phyloP scores from a whole-genome alignment of 208 protist genomes.

The Vickermania ingenoplastis region DNA sequence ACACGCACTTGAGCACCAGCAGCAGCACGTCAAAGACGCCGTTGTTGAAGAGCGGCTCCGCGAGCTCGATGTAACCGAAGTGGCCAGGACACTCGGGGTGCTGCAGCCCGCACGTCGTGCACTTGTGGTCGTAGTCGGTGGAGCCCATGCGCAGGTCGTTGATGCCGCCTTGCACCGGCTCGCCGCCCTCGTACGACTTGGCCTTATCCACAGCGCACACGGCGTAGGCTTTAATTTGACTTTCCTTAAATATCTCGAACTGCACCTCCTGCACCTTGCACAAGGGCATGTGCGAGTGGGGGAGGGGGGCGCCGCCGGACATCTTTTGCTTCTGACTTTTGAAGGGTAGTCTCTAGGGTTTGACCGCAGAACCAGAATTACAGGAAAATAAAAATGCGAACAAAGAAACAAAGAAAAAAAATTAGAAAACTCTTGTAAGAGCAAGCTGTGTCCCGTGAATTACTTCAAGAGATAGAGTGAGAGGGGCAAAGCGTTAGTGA shows the following conservation, averaged over 20 bases:
- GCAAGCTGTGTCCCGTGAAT: not conserved
- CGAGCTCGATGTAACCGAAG: constrained; percentile 98
- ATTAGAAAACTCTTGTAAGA: not conserved
- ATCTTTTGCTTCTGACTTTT: constrained; percentile 15
- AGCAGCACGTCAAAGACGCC: constrained; percentile 93
- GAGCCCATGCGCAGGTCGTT: constrained; percentile 86
- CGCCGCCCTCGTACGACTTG: constrained; percentile 78
- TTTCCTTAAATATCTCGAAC: constrained; percentile 84
- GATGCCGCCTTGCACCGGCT: constrained; percentile 73
- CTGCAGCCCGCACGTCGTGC: constrained; percentile 71
- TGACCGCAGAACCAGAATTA: not conserved
- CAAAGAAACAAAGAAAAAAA: constrained; percentile 7
- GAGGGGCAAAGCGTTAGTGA: too few relatives aligned
- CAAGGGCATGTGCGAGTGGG: constrained; percentile 70
- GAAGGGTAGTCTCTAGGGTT: constrained; percentile 1
- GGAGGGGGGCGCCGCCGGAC: constrained; percentile 71
- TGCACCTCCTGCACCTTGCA: constrained; percentile 71
- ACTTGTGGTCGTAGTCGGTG: constrained; percentile 77
- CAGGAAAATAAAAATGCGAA: not conserved
- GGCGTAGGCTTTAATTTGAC: constrained; percentile 82
- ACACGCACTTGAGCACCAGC: constrained; percentile 95
- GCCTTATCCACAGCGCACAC: constrained; percentile 71
- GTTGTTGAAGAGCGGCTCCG: constrained; percentile 96
- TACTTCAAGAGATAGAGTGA: not conserved
- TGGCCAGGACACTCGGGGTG: constrained; percentile 94